Conservation (phyloP, 2,329 filamentous ascomycete genomes). For the Daldinia eschscholtzii region DNA sequence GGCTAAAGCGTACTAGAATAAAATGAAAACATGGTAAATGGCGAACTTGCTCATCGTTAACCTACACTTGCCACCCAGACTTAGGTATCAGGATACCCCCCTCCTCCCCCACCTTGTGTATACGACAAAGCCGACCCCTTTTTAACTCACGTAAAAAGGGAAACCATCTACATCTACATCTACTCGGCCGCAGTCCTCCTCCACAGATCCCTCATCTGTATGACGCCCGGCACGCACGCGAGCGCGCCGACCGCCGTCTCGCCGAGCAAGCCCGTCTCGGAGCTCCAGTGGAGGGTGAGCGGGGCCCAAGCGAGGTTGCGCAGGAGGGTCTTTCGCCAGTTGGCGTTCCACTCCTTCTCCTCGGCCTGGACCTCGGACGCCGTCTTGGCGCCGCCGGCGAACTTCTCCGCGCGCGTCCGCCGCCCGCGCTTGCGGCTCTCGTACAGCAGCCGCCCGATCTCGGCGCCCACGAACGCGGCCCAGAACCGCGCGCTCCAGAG, state of each 20-base stretch:
- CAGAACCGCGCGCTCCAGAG: constrained; percentile 84
- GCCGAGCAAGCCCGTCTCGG: constrained; percentile 73
- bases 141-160: background rate
- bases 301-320: constrained; percentile 83
- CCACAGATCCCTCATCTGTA: constrained; percentile 53
- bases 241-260: constrained; percentile 70
- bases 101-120: background rate
- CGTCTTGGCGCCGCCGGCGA: constrained; percentile 58
- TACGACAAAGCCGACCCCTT: too few species aligned
- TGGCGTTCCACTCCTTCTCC: constrained; percentile 58
- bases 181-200: constrained; percentile 49
- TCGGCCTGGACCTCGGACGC: constrained; percentile 50
- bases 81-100: too few species aligned
- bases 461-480: constrained; percentile 81
- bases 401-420: constrained; percentile 53
- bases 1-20: background rate
- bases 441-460: constrained; percentile 74
- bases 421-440: constrained; percentile 58
- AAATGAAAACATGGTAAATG: background rate
- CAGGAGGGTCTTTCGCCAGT: constrained; percentile 75
- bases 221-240: constrained; percentile 59
- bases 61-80: background rate
- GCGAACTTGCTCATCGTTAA: background rate
- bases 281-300: constrained; percentile 85
- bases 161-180: background rate